Conservation (phyloP, 306 rosid species). For the Prosopis cineraria region DNA sequence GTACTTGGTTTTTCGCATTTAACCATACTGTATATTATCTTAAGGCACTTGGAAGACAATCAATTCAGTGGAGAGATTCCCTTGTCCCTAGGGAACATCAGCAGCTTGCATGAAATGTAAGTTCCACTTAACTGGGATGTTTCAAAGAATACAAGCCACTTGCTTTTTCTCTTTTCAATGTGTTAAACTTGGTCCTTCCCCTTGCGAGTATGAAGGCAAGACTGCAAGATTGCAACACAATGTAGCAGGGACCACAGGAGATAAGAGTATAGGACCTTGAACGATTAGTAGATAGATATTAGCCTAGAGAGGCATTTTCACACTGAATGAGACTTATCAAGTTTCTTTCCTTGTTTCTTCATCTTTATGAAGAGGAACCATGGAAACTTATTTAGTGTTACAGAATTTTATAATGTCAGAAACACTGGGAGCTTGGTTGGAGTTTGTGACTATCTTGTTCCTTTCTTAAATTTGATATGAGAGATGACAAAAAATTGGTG, state of each 20-base stretch:
- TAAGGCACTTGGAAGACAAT: conserved; percentile 87
- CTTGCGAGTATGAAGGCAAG: background rate
- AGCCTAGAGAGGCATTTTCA: background rate
- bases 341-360: background rate
- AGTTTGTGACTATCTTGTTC: background rate
- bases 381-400: no score
- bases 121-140: conserved; percentile 34
- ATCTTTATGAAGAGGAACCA: background rate
- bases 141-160: conserved; percentile 6
- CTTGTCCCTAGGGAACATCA: conserved; percentile 64
- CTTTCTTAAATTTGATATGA: background rate
- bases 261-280: background rate
- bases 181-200: background rate
- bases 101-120: conserved; percentile 75
- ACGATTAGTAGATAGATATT: background rate
- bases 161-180: conserved; percentile 11
- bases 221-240: background rate
- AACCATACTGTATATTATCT: conserved; percentile 32
- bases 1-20: conserved; percentile 19
- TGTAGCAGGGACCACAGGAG: background rate
- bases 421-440: background rate
- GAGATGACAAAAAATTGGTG: background rate
- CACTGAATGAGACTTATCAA: background rate
- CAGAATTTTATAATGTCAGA: no score
- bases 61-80: conserved; percentile 80